Evolutionary conservation across 208 protist genomes (phyloP), one percentile per base, ranked within the genome.

Genomic region (Eutreptiella sp.): DNA sequence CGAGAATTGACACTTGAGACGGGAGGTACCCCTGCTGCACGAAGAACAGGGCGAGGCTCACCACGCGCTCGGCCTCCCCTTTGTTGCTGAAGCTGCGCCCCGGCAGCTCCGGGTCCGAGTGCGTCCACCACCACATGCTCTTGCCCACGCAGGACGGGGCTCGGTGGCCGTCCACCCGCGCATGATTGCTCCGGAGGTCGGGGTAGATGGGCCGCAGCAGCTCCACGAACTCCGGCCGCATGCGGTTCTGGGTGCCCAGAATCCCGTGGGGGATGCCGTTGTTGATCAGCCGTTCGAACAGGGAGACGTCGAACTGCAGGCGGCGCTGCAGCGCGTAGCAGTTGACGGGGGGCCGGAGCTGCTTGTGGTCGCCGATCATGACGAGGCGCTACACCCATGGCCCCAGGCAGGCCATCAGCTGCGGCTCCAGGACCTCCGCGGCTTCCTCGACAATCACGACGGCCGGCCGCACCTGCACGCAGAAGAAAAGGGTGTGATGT

Each of bases 101-200:
- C n/a, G 46, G 9, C 33, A 24, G 19, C 63, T 93, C 84, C 5
- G 87, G 81, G 66, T 87, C 67, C 31, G 35, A 38, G 57, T 93
- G 87, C 14, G 76, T 72, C 85, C 87, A 93, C 61, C 90, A 91
- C 53, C 83, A 93, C 31, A 57, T 33, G 21, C 80, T 72, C 1
- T 86, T 87, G 54, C 69, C 31, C 5, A 38, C 60, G 33, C 28
- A 74, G 14, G 83, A 77, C 24, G 65, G 75, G 21, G 63, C 46
- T n/a, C 87, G 54, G 35, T 47, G 60, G 9, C 41, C 29, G 63
- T 86, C 75, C n/a, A n/a, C n/a, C n/a, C n/a, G n/a, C n/a, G n/a
- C n/a, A 16, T 55, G 67, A 46, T 85, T 73, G 11, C 4, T 16
- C 23, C n/a, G n/a, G n/a, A n/a, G 26, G 19, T 65, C 59, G 3